Base-by-base conservation (phyloP, 179 eudicot species). In the Sideroxylon spinosum region DNA sequence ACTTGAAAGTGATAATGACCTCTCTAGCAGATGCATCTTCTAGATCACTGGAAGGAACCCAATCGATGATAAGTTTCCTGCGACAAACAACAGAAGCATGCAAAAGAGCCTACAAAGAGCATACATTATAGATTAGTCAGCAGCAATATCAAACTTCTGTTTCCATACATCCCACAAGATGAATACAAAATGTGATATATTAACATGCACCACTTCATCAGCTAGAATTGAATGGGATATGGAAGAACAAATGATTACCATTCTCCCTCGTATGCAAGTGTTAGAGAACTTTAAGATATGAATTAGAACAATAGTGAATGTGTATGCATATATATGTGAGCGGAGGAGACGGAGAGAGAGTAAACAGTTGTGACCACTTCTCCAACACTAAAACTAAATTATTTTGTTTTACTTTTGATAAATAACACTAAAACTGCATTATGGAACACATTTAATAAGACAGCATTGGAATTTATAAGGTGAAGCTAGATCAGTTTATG, bases 31-130 rank as follows among this genome's bases (percentile, higher is more conserved):
- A 87, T 74, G 88, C 86, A 71, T 88, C 94, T 87, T 94, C 98
- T 71, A 94, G 98, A 80, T 94, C 96, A 81, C 90, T 85, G 4
- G 97, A 92, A 23, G 95, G 85, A 76, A 94, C 95, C 95, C 92
- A 94, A 71, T 89, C 91, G 8, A 94, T 78, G 68, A 86, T 75
- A 53, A 91, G 86, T 81, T 90, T 94, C 78, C 88, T 85, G 68
- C 44, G 78, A 76, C 94, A 90, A 71, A 88, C 86, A 86, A 94
- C 95, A 85, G 96, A 88, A 29, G 98, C 98, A 78, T 94, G 98
- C 87, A 94, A 74, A 86, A 94, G 89, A 86, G 97, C 98, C 98
- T 94, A 57, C 85, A 86, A 61, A 73, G 12, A 71, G 63, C 23
- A 71, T 12, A 78, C 48, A 14, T 19, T 49, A 44, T 22, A 49